Conservation (phyloP, 805 yeast genomes). For the Suhomyces pyralidae region DNA sequence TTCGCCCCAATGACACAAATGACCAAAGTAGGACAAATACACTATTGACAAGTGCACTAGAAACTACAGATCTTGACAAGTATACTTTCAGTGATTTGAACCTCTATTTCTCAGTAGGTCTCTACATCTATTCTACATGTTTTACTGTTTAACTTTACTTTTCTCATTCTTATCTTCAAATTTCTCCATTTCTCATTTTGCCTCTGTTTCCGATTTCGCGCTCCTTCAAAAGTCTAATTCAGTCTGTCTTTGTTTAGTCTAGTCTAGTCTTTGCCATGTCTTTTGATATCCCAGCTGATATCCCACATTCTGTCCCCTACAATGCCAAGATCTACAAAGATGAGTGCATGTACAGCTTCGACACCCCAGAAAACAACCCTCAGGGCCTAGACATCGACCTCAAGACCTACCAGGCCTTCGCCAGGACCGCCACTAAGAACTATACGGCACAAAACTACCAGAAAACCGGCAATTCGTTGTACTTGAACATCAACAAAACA, state of each 20-base stretch:
- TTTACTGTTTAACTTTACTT: too few species aligned
- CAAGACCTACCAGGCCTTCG: slow-evolving; percentile 67
- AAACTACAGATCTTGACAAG: too few species aligned
- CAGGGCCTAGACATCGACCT: slow-evolving; percentile 76
- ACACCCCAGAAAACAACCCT: slow-evolving; percentile 49
- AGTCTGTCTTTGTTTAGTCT: too few species aligned
- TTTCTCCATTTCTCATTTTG: too few species aligned
- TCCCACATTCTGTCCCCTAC: slow-evolving; percentile 20
- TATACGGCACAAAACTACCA: slow-evolving; percentile 59
- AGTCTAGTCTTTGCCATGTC: slow-evolving; percentile 1
- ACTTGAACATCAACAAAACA: slow-evolving; percentile 55
- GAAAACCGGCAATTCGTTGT: slow-evolving; percentile 52
- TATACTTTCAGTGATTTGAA: too few species aligned
- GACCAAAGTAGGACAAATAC: too few species aligned
- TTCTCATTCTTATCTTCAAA: too few species aligned
- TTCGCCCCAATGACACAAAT: too few species aligned
- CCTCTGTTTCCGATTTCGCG: background rate
- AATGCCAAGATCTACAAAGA: slow-evolving; percentile 63
- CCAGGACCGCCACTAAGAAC: slow-evolving; percentile 38
- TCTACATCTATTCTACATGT: too few species aligned
- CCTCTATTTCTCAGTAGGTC: too few species aligned
- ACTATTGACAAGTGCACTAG: too few species aligned
- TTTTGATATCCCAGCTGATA: slow-evolving; percentile 10
- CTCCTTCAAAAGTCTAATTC: background rate
- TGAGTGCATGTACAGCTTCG: slow-evolving; percentile 87